phyloP scores from a whole-genome alignment of 176 grass and related monocot species.

The Eragrostis nindensis region DNA sequence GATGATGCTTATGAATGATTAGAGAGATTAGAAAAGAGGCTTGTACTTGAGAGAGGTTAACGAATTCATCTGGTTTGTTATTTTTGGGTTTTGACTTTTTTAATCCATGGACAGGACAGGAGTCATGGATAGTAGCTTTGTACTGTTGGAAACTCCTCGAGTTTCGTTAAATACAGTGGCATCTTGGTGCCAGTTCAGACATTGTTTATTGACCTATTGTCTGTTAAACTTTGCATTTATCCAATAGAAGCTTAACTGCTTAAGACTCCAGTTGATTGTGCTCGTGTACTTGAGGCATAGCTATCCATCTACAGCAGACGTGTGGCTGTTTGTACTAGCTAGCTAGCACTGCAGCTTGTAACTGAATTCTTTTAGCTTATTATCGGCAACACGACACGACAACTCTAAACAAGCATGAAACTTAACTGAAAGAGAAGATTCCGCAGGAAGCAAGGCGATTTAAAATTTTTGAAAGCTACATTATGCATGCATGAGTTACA shows the following conservation, averaged over 20 bases:
- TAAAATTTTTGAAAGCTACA: slow-evolving; percentile 46
- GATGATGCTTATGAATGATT: slow-evolving; percentile 41
- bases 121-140: slow-evolving; percentile 48
- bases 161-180: slow-evolving; percentile 25
- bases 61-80: slow-evolving; percentile 5
- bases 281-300: neutral
- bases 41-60: slow-evolving; percentile 3
- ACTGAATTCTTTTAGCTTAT: neutral
- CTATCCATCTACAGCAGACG: neutral
- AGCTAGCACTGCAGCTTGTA: neutral
- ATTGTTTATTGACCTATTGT: slow-evolving; percentile 27
- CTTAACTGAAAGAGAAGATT: slow-evolving; percentile 31
- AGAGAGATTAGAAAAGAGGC: slow-evolving; percentile 15
- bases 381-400: too few species aligned
- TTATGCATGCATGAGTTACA: neutral
- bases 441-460: neutral
- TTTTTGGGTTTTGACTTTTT: slow-evolving; percentile 10
- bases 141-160: slow-evolving; percentile 30
- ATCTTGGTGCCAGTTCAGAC: neutral
- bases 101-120: slow-evolving; percentile 34
- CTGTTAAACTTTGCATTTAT: slow-evolving; percentile 19
- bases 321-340: neutral
- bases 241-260: neutral
- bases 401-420: neutral
- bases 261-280: neutral